Conservation (phyloP, 2,329 filamentous ascomycete genomes). For the Talaromyces sp. region DNA sequence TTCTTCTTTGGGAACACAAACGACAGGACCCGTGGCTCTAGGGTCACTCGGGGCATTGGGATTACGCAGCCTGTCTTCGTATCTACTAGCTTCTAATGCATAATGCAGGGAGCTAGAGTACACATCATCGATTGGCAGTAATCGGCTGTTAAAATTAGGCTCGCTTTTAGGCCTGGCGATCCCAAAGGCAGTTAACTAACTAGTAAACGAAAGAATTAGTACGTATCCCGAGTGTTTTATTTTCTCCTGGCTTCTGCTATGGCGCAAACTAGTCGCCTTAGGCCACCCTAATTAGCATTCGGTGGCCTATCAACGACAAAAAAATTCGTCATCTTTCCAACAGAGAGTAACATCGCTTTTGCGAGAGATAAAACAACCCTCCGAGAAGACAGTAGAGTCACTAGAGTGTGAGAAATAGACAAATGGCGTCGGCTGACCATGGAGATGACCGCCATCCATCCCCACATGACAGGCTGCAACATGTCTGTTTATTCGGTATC, state of each 20-base stretch:
- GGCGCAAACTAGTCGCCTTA: background rate
- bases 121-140: background rate
- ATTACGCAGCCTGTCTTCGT: background rate
- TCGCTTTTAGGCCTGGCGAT: background rate
- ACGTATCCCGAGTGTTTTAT: background rate
- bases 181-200: background rate
- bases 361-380: background rate
- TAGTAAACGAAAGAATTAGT: background rate
- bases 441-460: background rate
- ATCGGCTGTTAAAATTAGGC: background rate
- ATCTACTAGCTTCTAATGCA: background rate
- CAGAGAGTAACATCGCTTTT: background rate
- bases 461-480: background rate
- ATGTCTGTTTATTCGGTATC: background rate
- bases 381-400: background rate
- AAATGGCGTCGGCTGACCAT: background rate
- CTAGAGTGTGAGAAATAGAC: background rate
- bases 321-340: background rate
- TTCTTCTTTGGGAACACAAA: background rate
- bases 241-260: background rate
- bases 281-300: background rate
- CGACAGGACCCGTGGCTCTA: background rate
- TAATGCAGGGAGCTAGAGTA: background rate
- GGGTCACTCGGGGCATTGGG: background rate
- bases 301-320: background rate